phyloP scores from a whole-genome alignment of 2,329 filamentous ascomycete species.

The Ceratocystis destructans region DNA sequence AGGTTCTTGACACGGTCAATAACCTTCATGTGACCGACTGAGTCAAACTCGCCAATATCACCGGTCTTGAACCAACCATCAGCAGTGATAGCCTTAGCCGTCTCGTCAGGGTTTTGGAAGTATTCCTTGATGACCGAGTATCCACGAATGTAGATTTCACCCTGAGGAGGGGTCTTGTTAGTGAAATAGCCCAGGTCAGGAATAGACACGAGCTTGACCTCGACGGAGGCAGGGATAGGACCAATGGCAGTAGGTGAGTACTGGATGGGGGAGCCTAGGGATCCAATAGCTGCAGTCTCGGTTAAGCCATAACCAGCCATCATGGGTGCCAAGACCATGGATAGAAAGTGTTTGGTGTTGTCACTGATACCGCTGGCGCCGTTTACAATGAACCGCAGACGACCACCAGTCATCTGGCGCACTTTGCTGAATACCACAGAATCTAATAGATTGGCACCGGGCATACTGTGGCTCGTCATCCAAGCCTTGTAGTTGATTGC shows the following conservation, averaged over 20 bases:
- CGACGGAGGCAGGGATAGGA: conserved; percentile 60
- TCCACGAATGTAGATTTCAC: conserved; percentile 84
- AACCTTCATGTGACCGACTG: conserved; percentile 65
- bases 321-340: conserved; percentile 87
- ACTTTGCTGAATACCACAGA: conserved; percentile 82
- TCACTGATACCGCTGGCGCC: conserved; percentile 82
- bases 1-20: conserved; percentile 98
- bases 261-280: conserved; percentile 69
- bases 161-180: conserved; percentile 64
- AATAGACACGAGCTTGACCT: conserved; percentile 85
- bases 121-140: conserved; percentile 62
- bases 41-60: conserved; percentile 82
- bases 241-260: conserved; percentile 70
- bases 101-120: conserved; percentile 77
- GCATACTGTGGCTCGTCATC: conserved; percentile 45
- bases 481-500: conserved; percentile 47
- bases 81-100: conserved; percentile 56
- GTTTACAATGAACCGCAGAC: conserved; percentile 81
- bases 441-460: conserved; percentile 59
- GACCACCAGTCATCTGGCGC: conserved; percentile 76
- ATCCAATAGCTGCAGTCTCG: conserved; percentile 75
- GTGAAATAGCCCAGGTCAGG: conserved; percentile 75
- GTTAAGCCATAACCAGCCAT: conserved; percentile 87
- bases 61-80: conserved; percentile 97
- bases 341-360: conserved; percentile 81